phyloP scores from a whole-genome alignment of 352 stramenopile genomes.

The Lagenidium giganteum region DNA sequence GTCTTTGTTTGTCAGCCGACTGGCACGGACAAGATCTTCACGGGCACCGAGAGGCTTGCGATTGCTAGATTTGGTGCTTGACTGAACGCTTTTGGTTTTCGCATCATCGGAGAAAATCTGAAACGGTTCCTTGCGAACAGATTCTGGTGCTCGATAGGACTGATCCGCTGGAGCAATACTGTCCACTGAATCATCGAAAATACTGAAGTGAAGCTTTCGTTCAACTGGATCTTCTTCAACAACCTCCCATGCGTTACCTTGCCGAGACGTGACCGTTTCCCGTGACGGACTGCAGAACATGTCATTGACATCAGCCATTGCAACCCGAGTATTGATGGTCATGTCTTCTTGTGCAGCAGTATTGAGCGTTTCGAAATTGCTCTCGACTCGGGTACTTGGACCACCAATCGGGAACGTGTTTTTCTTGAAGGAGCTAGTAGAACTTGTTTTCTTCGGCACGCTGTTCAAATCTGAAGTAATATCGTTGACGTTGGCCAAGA shows the following conservation, averaged over 20 bases:
- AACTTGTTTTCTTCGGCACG: too few relatives aligned
- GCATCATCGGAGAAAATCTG: conserved; percentile 45
- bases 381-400: neutral
- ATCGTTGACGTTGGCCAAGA: too few relatives aligned
- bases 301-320: conserved; percentile 77
- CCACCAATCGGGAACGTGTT: too few relatives aligned
- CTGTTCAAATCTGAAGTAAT: too few relatives aligned
- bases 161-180: conserved; percentile 45
- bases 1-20: conserved; percentile 76
- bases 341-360: conserved; percentile 73
- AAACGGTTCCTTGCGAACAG: conserved; percentile 32
- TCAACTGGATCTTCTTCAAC: conserved; percentile 68
- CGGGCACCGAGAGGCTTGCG: conserved; percentile 58
- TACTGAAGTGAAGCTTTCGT: conserved; percentile 78
- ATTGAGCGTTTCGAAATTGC: conserved; percentile 11
- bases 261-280: conserved; percentile 23
- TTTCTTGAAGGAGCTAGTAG: too few relatives aligned
- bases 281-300: conserved; percentile 84
- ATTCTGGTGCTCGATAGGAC: too few relatives aligned
- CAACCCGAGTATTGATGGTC: conserved; percentile 84
- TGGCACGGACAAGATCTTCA: conserved; percentile 55
- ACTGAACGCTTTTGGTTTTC: conserved; percentile 1
- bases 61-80: conserved; percentile 1
- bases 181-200: conserved; percentile 78
- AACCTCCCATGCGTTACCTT: too few relatives aligned